These are phyloP conservation scores for Catunica adiposa DNA, from an alignment of 2,329 filamentous ascomycete species.

Conservation along the genomic window DNA sequence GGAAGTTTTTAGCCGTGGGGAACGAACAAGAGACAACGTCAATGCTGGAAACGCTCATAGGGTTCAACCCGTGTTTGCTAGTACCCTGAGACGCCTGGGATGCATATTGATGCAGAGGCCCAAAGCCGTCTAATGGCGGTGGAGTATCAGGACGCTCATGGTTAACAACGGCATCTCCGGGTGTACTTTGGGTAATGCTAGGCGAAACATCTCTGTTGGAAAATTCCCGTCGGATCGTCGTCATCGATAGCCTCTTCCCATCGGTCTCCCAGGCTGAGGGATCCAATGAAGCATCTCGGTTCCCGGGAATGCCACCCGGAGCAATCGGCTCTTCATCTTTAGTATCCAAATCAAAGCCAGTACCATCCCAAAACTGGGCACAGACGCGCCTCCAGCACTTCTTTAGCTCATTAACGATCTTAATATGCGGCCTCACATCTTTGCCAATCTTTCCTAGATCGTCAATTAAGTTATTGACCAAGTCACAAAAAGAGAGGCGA, in stretches of 20 bases:
- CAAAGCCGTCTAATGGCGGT: neutral
- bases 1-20: slow-evolving; percentile 32
- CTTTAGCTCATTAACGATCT: slow-evolving; percentile 85
- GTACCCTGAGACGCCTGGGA: neutral
- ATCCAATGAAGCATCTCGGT: slow-evolving; percentile 31
- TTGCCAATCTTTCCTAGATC: slow-evolving; percentile 48
- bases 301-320: slow-evolving; percentile 57
- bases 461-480: slow-evolving; percentile 53
- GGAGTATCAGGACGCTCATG: slow-evolving; percentile 2
- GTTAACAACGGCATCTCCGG: slow-evolving; percentile 1
- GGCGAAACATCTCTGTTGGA: neutral
- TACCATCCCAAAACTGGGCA: slow-evolving; percentile 73
- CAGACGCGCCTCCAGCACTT: slow-evolving; percentile 94
- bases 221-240: slow-evolving; percentile 6
- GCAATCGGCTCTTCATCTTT: slow-evolving; percentile 50
- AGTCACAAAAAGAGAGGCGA: slow-evolving; percentile 60
- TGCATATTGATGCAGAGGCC: neutral
- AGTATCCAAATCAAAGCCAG: slow-evolving; percentile 30
- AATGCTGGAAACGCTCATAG: slow-evolving; percentile 40
- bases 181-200: slow-evolving; percentile 3
- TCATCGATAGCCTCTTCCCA: slow-evolving; percentile 3
- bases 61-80: slow-evolving; percentile 18
- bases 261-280: neutral
- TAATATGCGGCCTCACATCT: slow-evolving; percentile 44
- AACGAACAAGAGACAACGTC: slow-evolving; percentile 49